phyloP scores from a whole-genome alignment of 225 moss, liverwort and hornwort genomes.

The Marchantia paleacea region DNA sequence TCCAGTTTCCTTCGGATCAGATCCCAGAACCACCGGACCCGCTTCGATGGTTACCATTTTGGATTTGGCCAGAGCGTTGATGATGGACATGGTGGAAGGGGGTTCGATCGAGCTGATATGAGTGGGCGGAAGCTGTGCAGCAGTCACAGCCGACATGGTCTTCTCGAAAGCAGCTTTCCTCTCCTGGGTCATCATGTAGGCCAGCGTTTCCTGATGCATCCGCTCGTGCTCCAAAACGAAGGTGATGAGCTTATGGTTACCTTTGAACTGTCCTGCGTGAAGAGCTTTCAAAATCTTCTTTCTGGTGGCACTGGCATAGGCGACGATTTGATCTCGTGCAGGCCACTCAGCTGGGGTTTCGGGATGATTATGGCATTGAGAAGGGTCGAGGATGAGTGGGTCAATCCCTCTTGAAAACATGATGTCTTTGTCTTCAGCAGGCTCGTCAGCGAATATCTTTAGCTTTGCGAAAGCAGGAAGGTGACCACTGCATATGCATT shows the following conservation, averaged over 20 bases:
- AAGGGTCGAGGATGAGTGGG: slow-evolving; percentile 60
- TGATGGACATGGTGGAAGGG: slow-evolving; percentile 17
- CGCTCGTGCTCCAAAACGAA: slow-evolving; percentile 77
- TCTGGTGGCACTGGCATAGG: slow-evolving; percentile 44
- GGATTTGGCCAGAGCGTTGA: slow-evolving; percentile 18
- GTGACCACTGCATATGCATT: slow-evolving; percentile 56
- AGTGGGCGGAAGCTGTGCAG: slow-evolving; percentile 4
- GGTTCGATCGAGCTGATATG: slow-evolving; percentile 8
- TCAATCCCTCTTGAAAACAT: slow-evolving; percentile 94
- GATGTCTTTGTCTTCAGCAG: slow-evolving; percentile 38
- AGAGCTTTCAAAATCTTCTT: slow-evolving; percentile 35
- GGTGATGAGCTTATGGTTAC: slow-evolving; percentile 26
- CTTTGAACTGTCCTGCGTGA: slow-evolving; percentile 16
- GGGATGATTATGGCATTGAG: slow-evolving; percentile 75
- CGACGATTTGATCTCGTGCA: slow-evolving; percentile 40
- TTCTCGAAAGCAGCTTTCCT: slow-evolving; percentile 62
- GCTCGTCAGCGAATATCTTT: slow-evolving; percentile 46
- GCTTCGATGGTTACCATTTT: slow-evolving; percentile 53
- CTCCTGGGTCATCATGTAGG: slow-evolving; percentile 83
- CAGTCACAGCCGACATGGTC: slow-evolving; percentile 25
- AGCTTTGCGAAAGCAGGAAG: slow-evolving; percentile 70
- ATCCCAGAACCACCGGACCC: slow-evolving; percentile 53
- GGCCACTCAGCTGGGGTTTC: slow-evolving; percentile 68
- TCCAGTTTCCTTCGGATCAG: slow-evolving; percentile 29
- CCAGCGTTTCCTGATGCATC: slow-evolving; percentile 84